Evolutionary conservation across 805 yeast genomes (phyloP), one percentile per base, ranked within the genome.

Genomic region (Ogataea paraovalis): DNA sequence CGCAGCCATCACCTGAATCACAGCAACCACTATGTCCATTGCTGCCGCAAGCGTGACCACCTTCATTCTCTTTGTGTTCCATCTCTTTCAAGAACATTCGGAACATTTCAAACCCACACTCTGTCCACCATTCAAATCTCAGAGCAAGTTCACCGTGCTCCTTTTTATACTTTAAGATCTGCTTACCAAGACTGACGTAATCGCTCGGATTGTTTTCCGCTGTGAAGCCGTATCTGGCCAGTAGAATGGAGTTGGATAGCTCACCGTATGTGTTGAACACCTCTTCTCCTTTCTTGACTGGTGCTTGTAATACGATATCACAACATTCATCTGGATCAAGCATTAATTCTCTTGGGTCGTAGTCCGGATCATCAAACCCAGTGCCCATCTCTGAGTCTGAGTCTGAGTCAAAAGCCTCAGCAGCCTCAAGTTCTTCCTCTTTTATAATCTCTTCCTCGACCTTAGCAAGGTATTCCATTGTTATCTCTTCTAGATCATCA

Each of bases 241-340:
- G 63, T 37, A 91, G 67, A 33, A 78, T 74, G 0, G 85, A 72
- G 55, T 87, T 88, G 14, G 83, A 67, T 36, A 84, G 70, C 23
- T 82, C 84, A 0, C 97, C 97, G 57, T 90, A 91, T 0, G 94
- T 82, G 66, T 88, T 90, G 70, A 82, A 87, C 13, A 92, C 59
- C 59, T 92, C 97, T 12, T 70, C 62, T 7, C 80, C 79, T 30
- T 66, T 60, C 1, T 57, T 43, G 0, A 87, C 78, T 1, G 65
- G 59, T 13, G 60, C 62, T 18, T 72, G 69, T 2, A 83, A 58
- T 0, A 78, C 72, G 13, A 90, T 79, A 56, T 89, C 96, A 56
- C 96, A 87, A 53, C 90, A 83, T 48, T 79, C 78, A 44, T 74
- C 75, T 1, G 77, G 69, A 42, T 56, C 55, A 3, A 61, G 50